A percentile compares a stretch with the other conserved stretches of the same genome.
These are phyloP conservation scores for Trichophyton schoenleinii DNA, from an alignment of 2,329 filamentous ascomycete species.

Conservation along the genomic window DNA sequence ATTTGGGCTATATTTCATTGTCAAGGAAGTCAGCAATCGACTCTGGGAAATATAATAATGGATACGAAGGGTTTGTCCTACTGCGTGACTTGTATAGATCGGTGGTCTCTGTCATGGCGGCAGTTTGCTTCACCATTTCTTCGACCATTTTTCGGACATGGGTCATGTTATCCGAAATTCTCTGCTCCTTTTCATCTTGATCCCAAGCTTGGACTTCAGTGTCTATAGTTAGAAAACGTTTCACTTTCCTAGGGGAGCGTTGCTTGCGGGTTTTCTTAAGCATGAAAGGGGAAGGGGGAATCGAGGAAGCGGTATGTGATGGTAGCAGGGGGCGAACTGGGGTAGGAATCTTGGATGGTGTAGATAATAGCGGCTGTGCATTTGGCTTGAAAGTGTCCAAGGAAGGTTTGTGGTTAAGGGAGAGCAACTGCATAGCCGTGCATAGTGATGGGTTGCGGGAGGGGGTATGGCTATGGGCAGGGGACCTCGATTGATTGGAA, in stretches of 20 bases:
- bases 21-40: background rate
- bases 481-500: conserved; percentile 19
- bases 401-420: conserved; percentile 6
- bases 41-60: background rate
- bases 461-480: too few relatives aligned
- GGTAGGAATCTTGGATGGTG: conserved; percentile 14
- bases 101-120: background rate
- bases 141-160: conserved; percentile 60
- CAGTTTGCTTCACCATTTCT: background rate
- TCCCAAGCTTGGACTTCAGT: conserved; percentile 65
- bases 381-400: background rate
- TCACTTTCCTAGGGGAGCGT: conserved; percentile 28
- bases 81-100: conserved; percentile 52
- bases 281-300: conserved; percentile 25
- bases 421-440: conserved; percentile 26
- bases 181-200: conserved; percentile 50
- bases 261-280: conserved; percentile 6
- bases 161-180: conserved; percentile 45
- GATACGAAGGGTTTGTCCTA: conserved; percentile 31
- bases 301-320: conserved; percentile 24
- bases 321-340: conserved; percentile 26
- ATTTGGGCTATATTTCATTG: conserved; percentile 37
- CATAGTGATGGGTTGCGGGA: conserved; percentile 20
- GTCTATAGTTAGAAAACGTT: conserved; percentile 53
- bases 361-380: background rate